phyloP scores from a whole-genome alignment of 192 early-diverging fungal genomes.

The Rhizophagus clarus region DNA sequence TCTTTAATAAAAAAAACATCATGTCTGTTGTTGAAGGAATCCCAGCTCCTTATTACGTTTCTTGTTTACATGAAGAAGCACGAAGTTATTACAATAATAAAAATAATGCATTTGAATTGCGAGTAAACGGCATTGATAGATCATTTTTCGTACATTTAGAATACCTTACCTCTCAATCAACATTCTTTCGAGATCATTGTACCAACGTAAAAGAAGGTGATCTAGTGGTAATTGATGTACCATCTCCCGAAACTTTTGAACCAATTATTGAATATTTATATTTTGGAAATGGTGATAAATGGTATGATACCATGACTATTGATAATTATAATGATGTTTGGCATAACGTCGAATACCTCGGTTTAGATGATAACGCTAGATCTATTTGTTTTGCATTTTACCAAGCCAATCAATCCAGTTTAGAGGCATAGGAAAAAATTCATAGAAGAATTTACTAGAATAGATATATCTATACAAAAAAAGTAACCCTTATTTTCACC shows the following conservation, averaged over 20 bases:
- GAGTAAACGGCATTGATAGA: neutral
- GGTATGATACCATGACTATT: neutral
- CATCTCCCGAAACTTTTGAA: slow-evolving; percentile 7
- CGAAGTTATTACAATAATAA: neutral
- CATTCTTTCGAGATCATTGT: neutral
- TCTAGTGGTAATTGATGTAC: neutral
- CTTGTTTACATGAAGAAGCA: neutral
- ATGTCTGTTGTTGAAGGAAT: neutral
- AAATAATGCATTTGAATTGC: neutral
- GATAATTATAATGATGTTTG: neutral
- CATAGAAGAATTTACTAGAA: no score
- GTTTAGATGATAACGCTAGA: neutral
- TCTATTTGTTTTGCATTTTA: neutral
- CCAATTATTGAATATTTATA: slow-evolving; percentile 10
- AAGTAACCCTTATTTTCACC: no score
- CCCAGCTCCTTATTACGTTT: neutral
- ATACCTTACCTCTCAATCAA: neutral
- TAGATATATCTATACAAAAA: no score
- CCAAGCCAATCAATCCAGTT: neutral
- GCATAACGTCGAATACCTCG: neutral
- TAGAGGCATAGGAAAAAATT: no score
- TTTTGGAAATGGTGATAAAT: neutral
- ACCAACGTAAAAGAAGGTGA: neutral
- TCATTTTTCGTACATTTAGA: neutral
- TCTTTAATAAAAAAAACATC: no score